Evolutionary conservation across 2,329 filamentous ascomycete genomes (phyloP), one percentile per base, ranked within the genome.

Genomic region (Whalleya microplaca): DNA sequence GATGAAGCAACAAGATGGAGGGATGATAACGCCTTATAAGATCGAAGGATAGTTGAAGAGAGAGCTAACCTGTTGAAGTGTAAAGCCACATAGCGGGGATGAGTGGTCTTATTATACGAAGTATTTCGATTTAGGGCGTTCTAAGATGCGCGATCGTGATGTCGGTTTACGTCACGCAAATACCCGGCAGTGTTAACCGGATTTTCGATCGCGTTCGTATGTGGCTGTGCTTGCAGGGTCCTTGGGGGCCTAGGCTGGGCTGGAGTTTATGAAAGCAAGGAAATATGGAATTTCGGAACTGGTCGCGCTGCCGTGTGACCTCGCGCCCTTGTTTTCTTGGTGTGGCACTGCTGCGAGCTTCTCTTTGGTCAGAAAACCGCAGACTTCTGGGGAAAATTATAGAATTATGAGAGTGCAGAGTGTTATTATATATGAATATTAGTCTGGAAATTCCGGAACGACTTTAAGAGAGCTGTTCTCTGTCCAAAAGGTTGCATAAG

Each of bases 11-110:
- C 51, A 49, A 48, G 50, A 49, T 52, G 42, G 45, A 20, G 32
- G 27, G 20, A 41, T 14, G 2, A 46, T 21, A 21, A 40, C 9
- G 27, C 5, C 12, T 27, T 32, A 21, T 19, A 41, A 14, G 9
- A 32, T 41, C 20, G 43, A 21, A 32, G 12, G 42, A 32, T 6
- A 10, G 21, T 46, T 16, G 23, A 45, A 48, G 47, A 47, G 54
- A 49, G 41, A 55, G 55, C 66, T 67, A 65, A 69, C 67, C 67
- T 65, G 68, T 67, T 41, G 68, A 66, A 55, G 64, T 60, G 56
- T 69, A 69, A 53, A 64, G 65, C 57, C 60, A 69, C 67, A 69
- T 70, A 45, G 58, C 45, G 58, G 61, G 64, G 48, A 54, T 21
- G 55, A 53, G 54, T 51, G 58, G 54, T 63, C 53, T 61, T 66